Base-by-base conservation (phyloP, 2,329 filamentous ascomycete genomes). In the Colletotrichum orchidophilum region DNA sequence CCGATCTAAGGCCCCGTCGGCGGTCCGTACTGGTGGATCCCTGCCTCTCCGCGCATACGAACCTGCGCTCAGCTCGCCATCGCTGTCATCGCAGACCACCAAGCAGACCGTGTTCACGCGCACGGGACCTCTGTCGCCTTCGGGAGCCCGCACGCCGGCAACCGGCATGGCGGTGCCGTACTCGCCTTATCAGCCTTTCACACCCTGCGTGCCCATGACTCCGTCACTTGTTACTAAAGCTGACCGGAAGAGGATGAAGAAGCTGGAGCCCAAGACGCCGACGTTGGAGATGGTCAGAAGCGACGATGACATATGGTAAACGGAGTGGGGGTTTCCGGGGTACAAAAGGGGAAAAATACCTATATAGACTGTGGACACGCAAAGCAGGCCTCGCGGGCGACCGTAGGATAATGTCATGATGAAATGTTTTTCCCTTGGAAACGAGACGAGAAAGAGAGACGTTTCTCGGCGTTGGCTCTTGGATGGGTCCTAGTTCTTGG, bases 111-210 rank as follows among this genome's bases (percentile, higher is more conserved):
- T 91, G 1, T 88, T 92, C 73, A 90, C 92, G 76, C 84, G 90
- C 35, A 83, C 81, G 26, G 83, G 81, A 0, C 87, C 88, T 1
- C 76, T 88, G 66, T 89, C 88, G 3, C 90, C 91, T 3, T 81
- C 81, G 0, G 88, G 87, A 1, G 84, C 89, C 27, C 88, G 87
- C 55, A 92, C 90, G 3, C 93, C 92, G 0, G 88, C 84, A 78
- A 90, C 87, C 1, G 89, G 88, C 5, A 86, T 84, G 26, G 86
- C 89, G 1, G 87, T 91, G 26, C 93, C 93, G 1, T 95, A 95
- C 80, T 90, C 89, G 66, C 92, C 93, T 0, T 96, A 95, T 75
- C 93, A 95, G 83, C 93, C 93, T 0, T 93, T 91, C 78, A 93
- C 91, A 7, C 92, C 93, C 1, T 85, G 93, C 58, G 87, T 94